Conservation (phyloP, 345 rosid species). For the Acer yangbiense region DNA sequence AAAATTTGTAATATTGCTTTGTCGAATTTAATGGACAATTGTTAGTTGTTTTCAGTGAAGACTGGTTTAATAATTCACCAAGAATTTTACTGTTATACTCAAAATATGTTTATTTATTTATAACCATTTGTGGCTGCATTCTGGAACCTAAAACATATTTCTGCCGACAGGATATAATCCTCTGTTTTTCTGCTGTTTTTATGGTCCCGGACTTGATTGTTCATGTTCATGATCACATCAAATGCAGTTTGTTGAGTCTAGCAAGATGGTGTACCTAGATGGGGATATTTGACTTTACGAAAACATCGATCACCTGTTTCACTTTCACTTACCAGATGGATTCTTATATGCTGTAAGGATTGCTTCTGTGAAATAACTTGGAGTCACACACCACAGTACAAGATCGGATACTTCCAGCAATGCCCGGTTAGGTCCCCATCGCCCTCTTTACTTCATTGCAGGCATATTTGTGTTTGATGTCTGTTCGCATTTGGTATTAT, state of each 20-base stretch:
- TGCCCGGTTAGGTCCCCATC: constrained; percentile 58
- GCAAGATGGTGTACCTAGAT: no score
- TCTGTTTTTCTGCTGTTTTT: no score
- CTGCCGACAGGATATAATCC: no score
- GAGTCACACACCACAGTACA: constrained; percentile 57
- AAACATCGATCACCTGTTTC: no score
- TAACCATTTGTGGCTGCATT: background rate
- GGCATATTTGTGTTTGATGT: constrained; percentile 48
- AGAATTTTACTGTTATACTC: background rate
- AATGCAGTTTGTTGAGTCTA: no score
- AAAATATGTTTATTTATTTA: background rate
- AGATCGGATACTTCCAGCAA: constrained; percentile 73
- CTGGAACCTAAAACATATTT: background rate
- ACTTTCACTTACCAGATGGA: no score
- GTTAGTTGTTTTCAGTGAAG: background rate
- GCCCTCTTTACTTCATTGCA: constrained; percentile 68
- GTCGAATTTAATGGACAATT: background rate
- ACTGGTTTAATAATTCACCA: background rate
- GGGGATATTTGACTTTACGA: no score
- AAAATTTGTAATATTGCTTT: background rate
- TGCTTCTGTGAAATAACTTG: constrained; percentile 68
- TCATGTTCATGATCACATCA: no score
- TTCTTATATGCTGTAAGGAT: no score
- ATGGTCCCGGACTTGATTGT: no score
- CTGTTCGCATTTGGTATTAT: no score